Percentiles rank a stretch among this genome's conserved stretches.
These are phyloP conservation scores for Daldinia concentrica DNA, from an alignment of 495 filamentous ascomycete species.

Conservation along the genomic window DNA sequence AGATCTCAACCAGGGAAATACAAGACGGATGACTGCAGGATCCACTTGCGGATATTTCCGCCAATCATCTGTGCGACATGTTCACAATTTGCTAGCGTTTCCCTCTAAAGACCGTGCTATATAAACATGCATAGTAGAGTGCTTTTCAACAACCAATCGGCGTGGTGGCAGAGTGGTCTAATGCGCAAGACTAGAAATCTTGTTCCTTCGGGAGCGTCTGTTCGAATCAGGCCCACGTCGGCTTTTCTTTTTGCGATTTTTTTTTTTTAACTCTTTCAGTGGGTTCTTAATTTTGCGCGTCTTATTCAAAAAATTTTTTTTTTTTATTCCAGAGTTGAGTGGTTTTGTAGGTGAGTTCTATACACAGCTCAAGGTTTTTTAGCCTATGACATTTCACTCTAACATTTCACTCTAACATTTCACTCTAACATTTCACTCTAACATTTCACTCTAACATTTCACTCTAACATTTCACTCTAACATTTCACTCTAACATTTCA, in stretches of 20 bases:
- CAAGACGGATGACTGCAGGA: not conserved
- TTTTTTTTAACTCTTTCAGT: no score
- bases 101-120: not conserved
- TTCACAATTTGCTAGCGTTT: not conserved
- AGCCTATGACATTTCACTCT: no score
- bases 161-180: conserved; percentile 40
- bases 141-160: not conserved
- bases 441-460: no score
- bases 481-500: no score
- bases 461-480: no score
- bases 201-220: conserved; percentile 40
- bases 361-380: no score
- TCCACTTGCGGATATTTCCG: not conserved
- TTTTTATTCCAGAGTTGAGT: no score
- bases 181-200: conserved; percentile 40
- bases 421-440: no score
- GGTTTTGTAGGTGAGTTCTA: no score
- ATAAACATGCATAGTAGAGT: not conserved
- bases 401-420: no score
- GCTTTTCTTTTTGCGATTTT: conserved; percentile 3
- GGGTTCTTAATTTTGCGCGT: no score
- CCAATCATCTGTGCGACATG: not conserved
- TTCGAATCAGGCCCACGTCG: conserved; percentile 42
- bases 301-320: no score
- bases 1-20: not conserved